A percentile compares a stretch with the other conserved stretches of the same genome.
These are phyloP conservation scores for Paracorniculantispora psalliotae DNA, from an alignment of 2,329 filamentous ascomycete species.

Conservation along the genomic window DNA sequence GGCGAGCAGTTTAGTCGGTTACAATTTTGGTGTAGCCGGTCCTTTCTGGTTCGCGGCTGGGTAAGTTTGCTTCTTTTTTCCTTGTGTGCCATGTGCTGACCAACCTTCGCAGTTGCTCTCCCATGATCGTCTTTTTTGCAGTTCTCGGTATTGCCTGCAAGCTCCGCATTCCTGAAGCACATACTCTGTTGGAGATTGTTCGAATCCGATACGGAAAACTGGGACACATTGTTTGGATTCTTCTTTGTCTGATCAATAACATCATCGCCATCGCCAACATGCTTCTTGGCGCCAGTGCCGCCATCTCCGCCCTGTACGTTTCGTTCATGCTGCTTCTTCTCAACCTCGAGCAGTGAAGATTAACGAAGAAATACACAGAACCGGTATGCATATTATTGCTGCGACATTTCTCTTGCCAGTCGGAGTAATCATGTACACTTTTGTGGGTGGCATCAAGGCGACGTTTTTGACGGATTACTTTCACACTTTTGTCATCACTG, in stretches of 20 bases:
- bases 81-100: not conserved
- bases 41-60: conserved; percentile 56
- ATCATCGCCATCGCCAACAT: conserved; percentile 50
- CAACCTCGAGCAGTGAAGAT: not conserved
- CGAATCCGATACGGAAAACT: conserved; percentile 43
- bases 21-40: conserved; percentile 49
- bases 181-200: conserved; percentile 50
- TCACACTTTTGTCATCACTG: conserved; percentile 49
- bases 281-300: conserved; percentile 37
- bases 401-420: conserved; percentile 41
- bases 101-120: conserved; percentile 34
- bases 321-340: not conserved
- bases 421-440: conserved; percentile 35
- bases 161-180: conserved; percentile 46
- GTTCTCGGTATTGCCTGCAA: conserved; percentile 48
- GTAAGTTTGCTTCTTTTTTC: conserved; percentile 14
- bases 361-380: conserved; percentile 24
- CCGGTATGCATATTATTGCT: conserved; percentile 46
- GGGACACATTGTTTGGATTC: conserved; percentile 48
- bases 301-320: conserved; percentile 30
- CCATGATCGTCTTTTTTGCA: conserved; percentile 53
- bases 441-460: conserved; percentile 36
- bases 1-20: conserved; percentile 45
- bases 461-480: conserved; percentile 47
- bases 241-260: conserved; percentile 49